Conservation (phyloP, 192 early-diverging fungal genomes). For the Entomortierella lignicola region DNA sequence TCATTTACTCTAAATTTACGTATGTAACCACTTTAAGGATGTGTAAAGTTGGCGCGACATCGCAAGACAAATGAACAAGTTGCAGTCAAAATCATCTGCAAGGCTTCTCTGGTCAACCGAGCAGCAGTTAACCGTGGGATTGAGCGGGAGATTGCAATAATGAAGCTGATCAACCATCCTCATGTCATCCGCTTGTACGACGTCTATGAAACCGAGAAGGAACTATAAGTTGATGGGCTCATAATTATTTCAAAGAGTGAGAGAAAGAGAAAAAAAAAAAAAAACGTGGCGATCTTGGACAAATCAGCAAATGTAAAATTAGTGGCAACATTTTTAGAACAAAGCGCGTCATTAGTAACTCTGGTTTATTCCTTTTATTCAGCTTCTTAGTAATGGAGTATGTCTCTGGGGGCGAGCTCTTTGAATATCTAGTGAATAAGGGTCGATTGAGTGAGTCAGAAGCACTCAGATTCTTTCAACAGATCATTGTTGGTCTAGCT, state of each 20-base stretch:
- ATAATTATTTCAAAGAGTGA: not conserved
- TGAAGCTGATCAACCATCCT: constrained; percentile 65
- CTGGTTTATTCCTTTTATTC: not conserved
- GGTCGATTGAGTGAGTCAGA: constrained; percentile 57
- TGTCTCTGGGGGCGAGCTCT: constrained; percentile 80
- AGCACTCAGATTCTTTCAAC: constrained; percentile 62
- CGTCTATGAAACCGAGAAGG: constrained; percentile 60
- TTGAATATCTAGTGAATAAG: constrained; percentile 72
- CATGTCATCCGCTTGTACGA: constrained; percentile 63
- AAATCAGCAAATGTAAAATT: constrained; percentile 4
- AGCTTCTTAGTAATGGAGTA: constrained; percentile 74
- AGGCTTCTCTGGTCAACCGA: constrained; percentile 57
- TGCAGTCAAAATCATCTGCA: constrained; percentile 65
- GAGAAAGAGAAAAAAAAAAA: too few species aligned
- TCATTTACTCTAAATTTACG: not conserved
- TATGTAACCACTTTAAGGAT: constrained; percentile 41
- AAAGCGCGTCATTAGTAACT: too few species aligned
- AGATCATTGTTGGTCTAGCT: constrained; percentile 65
- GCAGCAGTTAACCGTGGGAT: constrained; percentile 59
- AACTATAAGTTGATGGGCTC: constrained; percentile 37
- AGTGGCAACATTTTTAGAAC: not conserved
- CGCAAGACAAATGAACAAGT: constrained; percentile 65
- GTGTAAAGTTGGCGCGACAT: constrained; percentile 63
- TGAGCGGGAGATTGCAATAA: constrained; percentile 66
- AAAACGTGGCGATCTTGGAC: not conserved